phyloP scores from a whole-genome alignment of 768 basidiomycete genomes.

The Wakefieldia striispora region DNA sequence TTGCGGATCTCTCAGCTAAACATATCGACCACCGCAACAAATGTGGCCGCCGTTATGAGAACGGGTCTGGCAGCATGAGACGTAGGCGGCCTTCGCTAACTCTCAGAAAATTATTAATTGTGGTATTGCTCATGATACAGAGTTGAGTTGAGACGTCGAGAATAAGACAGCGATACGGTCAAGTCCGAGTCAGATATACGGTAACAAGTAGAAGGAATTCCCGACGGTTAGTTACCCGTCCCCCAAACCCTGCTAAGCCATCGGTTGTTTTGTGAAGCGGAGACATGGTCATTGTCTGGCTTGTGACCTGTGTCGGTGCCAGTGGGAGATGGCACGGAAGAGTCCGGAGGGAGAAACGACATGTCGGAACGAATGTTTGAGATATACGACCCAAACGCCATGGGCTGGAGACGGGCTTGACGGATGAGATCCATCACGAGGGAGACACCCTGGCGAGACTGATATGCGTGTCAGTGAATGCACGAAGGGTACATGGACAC shows the following conservation, averaged over 20 bases:
- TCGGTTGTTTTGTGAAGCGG: slow-evolving; percentile 12
- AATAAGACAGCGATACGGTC: slow-evolving; percentile 13
- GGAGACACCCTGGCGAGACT: slow-evolving; percentile 89
- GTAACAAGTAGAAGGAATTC: slow-evolving; percentile 10
- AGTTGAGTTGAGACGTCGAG: slow-evolving; percentile 14
- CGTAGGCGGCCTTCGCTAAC: neutral
- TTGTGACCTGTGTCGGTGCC: slow-evolving; percentile 12
- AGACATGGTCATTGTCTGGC: slow-evolving; percentile 13
- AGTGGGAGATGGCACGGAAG: slow-evolving; percentile 13
- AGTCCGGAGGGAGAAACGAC: slow-evolving; percentile 27
- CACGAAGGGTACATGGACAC: neutral
- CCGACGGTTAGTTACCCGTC: slow-evolving; percentile 8
- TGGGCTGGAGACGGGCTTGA: slow-evolving; percentile 64
- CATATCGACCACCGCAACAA: slow-evolving; percentile 1
- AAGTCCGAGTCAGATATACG: slow-evolving; percentile 15
- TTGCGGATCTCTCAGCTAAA: slow-evolving; percentile 1
- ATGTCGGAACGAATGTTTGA: slow-evolving; percentile 33
- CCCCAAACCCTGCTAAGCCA: slow-evolving; percentile 32
- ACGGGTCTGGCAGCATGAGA: neutral
- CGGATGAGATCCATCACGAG: slow-evolving; percentile 77
- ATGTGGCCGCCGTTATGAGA: slow-evolving; percentile 10
- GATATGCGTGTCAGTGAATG: slow-evolving; percentile 2
- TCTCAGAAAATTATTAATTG: slow-evolving; percentile 5
- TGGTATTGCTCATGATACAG: slow-evolving; percentile 36
- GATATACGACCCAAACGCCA: slow-evolving; percentile 41